These are phyloP conservation scores for Meira miltonrushii DNA, from an alignment of 1,284 basidiomycete species.

Conservation along the genomic window DNA sequence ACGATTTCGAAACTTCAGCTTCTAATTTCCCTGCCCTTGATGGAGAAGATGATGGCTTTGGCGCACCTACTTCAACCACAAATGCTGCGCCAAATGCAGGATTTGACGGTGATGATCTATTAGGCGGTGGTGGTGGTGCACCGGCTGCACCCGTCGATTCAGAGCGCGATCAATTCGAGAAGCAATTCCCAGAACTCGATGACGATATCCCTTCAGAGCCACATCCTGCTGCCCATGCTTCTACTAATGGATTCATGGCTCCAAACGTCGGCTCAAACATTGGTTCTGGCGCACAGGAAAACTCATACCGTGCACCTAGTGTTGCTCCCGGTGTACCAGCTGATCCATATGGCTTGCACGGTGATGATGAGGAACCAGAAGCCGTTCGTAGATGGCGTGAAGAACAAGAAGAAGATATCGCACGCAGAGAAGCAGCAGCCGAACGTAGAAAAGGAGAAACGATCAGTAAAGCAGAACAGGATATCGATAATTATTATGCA, in stretches of 20 bases:
- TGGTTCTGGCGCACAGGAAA: slow-evolving; percentile 13
- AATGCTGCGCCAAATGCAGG: slow-evolving; percentile 12
- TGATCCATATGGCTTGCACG: slow-evolving; percentile 14
- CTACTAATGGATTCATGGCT: slow-evolving; percentile 51
- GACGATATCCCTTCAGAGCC: slow-evolving; percentile 20
- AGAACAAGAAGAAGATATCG: slow-evolving; percentile 79
- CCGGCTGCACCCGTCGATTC: slow-evolving; percentile 54
- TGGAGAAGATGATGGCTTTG: slow-evolving; percentile 62
- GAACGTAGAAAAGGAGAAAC: slow-evolving; percentile 77
- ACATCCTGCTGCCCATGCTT: not conserved
- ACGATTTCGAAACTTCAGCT: slow-evolving; percentile 56
- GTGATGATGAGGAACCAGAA: slow-evolving; percentile 37
- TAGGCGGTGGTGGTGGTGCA: slow-evolving; percentile 11
- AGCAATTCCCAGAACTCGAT: slow-evolving; percentile 80
- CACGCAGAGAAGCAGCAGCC: slow-evolving; percentile 70
- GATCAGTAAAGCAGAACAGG: slow-evolving; percentile 78
- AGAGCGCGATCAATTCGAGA: slow-evolving; percentile 84
- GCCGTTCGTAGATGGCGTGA: slow-evolving; percentile 68
- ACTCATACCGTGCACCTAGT: slow-evolving; percentile 56
- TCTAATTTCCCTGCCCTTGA: slow-evolving; percentile 59
- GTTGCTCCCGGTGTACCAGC: slow-evolving; percentile 27
- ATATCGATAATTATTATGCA: slow-evolving; percentile 94
- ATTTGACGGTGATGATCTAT: slow-evolving; percentile 20
- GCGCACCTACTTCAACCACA: slow-evolving; percentile 55
- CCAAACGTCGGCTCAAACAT: slow-evolving; percentile 61